Evolutionary conservation across 1,139 yeast genomes (phyloP), one percentile per base, ranked within the genome.

Genomic region (Pichia sp.): DNA sequence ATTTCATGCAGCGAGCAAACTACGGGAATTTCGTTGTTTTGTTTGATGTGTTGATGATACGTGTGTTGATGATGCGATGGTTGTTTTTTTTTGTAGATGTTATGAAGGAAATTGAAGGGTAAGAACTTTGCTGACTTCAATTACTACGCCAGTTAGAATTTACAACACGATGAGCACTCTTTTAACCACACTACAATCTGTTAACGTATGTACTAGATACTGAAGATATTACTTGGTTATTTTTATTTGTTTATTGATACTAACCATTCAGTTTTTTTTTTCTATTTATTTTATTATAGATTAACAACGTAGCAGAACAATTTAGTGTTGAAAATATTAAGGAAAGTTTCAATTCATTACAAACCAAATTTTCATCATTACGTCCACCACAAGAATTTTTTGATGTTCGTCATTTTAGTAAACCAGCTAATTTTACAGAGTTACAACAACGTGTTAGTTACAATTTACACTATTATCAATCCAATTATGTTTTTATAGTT

Each of bases 311-410:
- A 10, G 27, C 39, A 25, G 49, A 44, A 27, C 38, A 43, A 19
- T 22, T 45, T 60, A 72, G 52, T 62, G 66, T 45, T 16, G 51
- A 48, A 13, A 42, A 41, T 19, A 28, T 48, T n/a, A 46, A 40
- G 25, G 45, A 71, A 70, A 50, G 68, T 19, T 37, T 35, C 15
- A 45, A 37, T 24, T 54, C 74, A 6, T 52, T 85, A 33, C 88
- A 81, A 59, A 58, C 71, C 34, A 76, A 82, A 47, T 70, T 88
- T 49, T 69, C 94, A 42, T 78, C 85, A 58, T 66, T 91, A 51
- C 80, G 84, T 61, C 85, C 96, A 32, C 88, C 94, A 33, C 94
- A 86, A 62, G 97, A 91, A 62, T 91, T 91, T 61, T 86, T 91
- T 57, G 97, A 91, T 61, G 67, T 85, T 57, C 84, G 91, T 65